A percentile compares a stretch with the other conserved stretches of the same genome.
These are phyloP conservation scores for Acacia concinna DNA, from an alignment of 331 rosid genomes.

Conservation along the genomic window DNA sequence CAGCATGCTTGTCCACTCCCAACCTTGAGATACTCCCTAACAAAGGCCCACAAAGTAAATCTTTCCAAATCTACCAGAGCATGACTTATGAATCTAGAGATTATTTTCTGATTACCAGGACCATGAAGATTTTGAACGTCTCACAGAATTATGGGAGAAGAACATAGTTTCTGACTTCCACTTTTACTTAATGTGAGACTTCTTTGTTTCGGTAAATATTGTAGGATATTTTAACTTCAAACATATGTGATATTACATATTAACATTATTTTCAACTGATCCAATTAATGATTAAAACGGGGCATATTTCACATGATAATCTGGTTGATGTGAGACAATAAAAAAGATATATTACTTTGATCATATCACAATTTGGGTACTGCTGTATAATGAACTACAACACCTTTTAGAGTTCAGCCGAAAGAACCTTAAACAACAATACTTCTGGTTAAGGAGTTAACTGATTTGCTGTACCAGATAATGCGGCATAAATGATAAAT, in stretches of 20 bases:
- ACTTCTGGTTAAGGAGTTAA: neutral
- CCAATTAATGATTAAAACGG: slow-evolving; percentile 3
- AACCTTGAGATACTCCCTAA: slow-evolving; percentile 75
- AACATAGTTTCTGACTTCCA: slow-evolving; percentile 15
- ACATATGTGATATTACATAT: slow-evolving; percentile 7
- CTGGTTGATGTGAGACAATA: slow-evolving; percentile 15
- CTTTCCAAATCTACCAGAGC: slow-evolving; percentile 1
- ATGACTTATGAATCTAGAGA: neutral
- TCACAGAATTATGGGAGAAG: slow-evolving; percentile 1
- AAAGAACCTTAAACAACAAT: neutral
- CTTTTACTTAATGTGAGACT: slow-evolving; percentile 10
- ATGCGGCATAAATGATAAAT: neutral
- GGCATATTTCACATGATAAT: slow-evolving; percentile 19
- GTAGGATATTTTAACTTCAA: neutral
- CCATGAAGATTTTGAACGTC: slow-evolving; percentile 22
- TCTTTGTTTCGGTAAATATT: neutral
- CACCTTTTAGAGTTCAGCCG: neutral
- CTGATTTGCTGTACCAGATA: neutral
- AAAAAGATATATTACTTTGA: neutral
- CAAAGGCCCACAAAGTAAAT: slow-evolving; percentile 26
- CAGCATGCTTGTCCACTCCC: slow-evolving; percentile 70
- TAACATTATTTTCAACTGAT: slow-evolving; percentile 11
- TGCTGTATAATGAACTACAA: slow-evolving; percentile 2
- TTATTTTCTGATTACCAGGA: slow-evolving; percentile 10
- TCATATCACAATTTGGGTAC: slow-evolving; percentile 10